Conservation (phyloP, 2,329 filamentous ascomycete genomes). For the Nectriaceae sp. region DNA sequence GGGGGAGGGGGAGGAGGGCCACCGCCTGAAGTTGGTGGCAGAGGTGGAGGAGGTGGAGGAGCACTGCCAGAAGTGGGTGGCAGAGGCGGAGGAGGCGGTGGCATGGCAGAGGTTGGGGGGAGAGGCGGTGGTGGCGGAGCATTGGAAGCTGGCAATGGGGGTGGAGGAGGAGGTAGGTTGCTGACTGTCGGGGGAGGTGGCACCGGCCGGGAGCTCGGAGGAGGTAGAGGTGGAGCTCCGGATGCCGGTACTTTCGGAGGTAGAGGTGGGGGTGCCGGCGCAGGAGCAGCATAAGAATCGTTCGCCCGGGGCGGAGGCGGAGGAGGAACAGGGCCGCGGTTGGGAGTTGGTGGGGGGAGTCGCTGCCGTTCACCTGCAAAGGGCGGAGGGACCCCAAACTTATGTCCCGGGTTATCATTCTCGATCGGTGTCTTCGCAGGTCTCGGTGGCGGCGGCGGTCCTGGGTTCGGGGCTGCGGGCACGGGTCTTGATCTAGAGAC, state of each 20-base stretch:
- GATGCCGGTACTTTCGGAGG: slow-evolving; percentile 50
- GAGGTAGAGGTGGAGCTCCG: slow-evolving; percentile 52
- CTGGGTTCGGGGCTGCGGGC: slow-evolving; percentile 29
- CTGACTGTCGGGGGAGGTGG: slow-evolving; percentile 52
- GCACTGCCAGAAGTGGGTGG: slow-evolving; percentile 34
- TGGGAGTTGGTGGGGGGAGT: slow-evolving; percentile 74
- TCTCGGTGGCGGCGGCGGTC: slow-evolving; percentile 39
- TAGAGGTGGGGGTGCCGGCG: slow-evolving; percentile 43
- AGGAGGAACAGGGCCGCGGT: slow-evolving; percentile 70
- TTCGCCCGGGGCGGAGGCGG: slow-evolving; percentile 59
- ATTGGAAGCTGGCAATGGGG: slow-evolving; percentile 34
- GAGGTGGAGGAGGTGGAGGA: slow-evolving; percentile 36
- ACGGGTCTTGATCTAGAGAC: slow-evolving; percentile 30
- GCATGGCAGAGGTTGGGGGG: slow-evolving; percentile 26
- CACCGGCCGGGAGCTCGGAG: slow-evolving; percentile 52
- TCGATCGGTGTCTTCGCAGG: slow-evolving; percentile 73
- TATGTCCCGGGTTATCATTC: slow-evolving; percentile 53
- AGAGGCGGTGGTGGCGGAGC: slow-evolving; percentile 29
- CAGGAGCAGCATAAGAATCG: slow-evolving; percentile 31
- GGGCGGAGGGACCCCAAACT: slow-evolving; percentile 77
- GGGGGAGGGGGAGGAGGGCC: slow-evolving; percentile 30
- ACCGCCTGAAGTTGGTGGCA: slow-evolving; percentile 37
- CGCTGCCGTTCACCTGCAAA: slow-evolving; percentile 73
- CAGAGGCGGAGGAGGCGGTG: slow-evolving; percentile 50
- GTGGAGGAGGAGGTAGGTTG: slow-evolving; percentile 40